These are phyloP conservation scores for Licmophora abbreviata DNA, from an alignment of 108 stramenopile species.

Conservation along the genomic window DNA sequence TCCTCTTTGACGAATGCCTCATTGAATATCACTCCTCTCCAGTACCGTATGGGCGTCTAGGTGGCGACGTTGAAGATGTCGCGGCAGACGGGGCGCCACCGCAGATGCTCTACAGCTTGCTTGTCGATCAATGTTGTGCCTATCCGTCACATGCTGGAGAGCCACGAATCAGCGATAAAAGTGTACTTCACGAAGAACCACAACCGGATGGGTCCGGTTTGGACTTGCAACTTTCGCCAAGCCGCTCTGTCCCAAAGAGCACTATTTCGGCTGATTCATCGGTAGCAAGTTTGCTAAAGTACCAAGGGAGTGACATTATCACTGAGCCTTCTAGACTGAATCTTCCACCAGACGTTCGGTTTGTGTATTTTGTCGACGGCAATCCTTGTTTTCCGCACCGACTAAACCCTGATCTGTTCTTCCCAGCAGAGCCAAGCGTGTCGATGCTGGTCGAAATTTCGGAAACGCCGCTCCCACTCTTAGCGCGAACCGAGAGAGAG, in stretches of 20 bases:
- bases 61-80: slow-evolving; percentile 45
- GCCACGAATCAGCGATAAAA: too few relatives aligned
- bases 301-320: slow-evolving; percentile 61
- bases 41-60: slow-evolving; percentile 65
- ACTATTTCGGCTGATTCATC: too few relatives aligned
- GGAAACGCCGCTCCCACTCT: slow-evolving; percentile 43
- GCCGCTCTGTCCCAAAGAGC: too few relatives aligned
- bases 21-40: slow-evolving; percentile 63
- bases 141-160: too few relatives aligned
- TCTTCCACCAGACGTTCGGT: slow-evolving; percentile 38
- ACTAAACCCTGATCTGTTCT: slow-evolving; percentile 40
- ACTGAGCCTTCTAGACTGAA: slow-evolving; percentile 43
- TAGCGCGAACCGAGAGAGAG: slow-evolving; percentile 68
- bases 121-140: slow-evolving; percentile 80
- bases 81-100: slow-evolving; percentile 17
- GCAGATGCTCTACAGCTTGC: slow-evolving; percentile 47
- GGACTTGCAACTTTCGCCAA: too few relatives aligned
- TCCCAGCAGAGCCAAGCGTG: slow-evolving; percentile 68
- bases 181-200: too few relatives aligned
- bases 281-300: too few relatives aligned
- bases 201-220: too few relatives aligned
- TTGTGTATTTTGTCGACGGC: slow-evolving; percentile 71
- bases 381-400: slow-evolving; percentile 74
- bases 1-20: slow-evolving; percentile 81
- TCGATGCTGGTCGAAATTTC: slow-evolving; percentile 45